These are phyloP conservation scores for Starmera pachycereana DNA, from an alignment of 805 yeast species.

Conservation along the genomic window DNA sequence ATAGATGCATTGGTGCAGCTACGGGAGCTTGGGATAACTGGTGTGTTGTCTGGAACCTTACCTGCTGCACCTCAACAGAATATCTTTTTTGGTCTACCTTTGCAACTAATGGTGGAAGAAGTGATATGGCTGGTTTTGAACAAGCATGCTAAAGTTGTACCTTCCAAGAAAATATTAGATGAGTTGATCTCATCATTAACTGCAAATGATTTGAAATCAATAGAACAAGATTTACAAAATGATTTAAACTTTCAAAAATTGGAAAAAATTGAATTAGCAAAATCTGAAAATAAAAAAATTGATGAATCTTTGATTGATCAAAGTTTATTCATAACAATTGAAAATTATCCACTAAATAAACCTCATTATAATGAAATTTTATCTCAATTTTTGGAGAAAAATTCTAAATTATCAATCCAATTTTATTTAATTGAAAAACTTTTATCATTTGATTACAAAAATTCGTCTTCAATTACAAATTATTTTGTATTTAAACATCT, in stretches of 20 bases:
- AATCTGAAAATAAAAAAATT: neutral
- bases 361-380: slow-evolving; percentile 8
- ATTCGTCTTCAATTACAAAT: neutral
- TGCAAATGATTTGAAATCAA: slow-evolving; percentile 7
- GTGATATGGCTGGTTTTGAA: slow-evolving; percentile 48
- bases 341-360: slow-evolving; percentile 9
- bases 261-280: slow-evolving; percentile 2
- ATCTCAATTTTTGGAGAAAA: slow-evolving; percentile 7
- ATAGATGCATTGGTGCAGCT: slow-evolving; percentile 41
- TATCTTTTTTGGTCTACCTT: slow-evolving; percentile 74
- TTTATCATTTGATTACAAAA: no score
- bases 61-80: slow-evolving; percentile 93
- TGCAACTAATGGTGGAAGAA: slow-evolving; percentile 67
- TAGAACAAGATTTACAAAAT: slow-evolving; percentile 4
- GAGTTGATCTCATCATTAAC: slow-evolving; percentile 4
- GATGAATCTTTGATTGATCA: slow-evolving; percentile 7
- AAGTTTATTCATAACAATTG: slow-evolving; percentile 10
- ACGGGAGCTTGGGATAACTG: slow-evolving; percentile 58
- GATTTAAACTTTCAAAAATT: slow-evolving; percentile 1
- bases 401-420: neutral
- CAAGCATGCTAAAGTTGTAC: slow-evolving; percentile 30
- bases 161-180: slow-evolving; percentile 26
- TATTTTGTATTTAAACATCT: slow-evolving; percentile 8
- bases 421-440: no score
- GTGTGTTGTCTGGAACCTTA: slow-evolving; percentile 73